These are phyloP conservation scores for Alopecurus myosuroides DNA, from an alignment of 176 grass and related monocot genomes.

Conservation along the genomic window DNA sequence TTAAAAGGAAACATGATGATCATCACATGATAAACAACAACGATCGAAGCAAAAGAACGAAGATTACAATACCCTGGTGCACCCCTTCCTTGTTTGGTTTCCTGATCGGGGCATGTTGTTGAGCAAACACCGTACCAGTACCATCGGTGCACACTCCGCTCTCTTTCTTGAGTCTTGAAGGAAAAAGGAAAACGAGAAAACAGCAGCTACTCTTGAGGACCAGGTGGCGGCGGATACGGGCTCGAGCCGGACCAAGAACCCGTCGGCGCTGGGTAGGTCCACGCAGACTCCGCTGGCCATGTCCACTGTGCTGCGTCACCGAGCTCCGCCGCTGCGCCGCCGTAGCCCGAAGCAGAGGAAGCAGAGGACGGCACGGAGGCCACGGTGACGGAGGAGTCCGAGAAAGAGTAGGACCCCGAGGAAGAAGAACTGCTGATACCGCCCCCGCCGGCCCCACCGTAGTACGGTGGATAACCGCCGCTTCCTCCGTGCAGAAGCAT, in stretches of 20 bases:
- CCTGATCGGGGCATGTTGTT: not conserved
- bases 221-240: slow-evolving; percentile 32
- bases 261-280: slow-evolving; percentile 33
- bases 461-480: not conserved
- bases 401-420: slow-evolving; percentile 23
- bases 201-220: slow-evolving; percentile 15
- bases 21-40: not conserved
- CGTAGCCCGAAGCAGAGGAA: slow-evolving; percentile 14
- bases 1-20: not conserved
- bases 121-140: not conserved
- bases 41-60: slow-evolving; percentile 8
- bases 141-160: not conserved
- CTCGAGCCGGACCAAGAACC: slow-evolving; percentile 29
- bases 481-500: slow-evolving; percentile 32
- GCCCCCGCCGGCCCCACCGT: not conserved
- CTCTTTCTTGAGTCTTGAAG: not conserved
- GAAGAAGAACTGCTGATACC: slow-evolving; percentile 21
- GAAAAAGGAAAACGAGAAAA: not conserved
- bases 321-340: not conserved
- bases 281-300: not conserved
- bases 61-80: not conserved
- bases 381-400: slow-evolving; percentile 31
- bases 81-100: not conserved
- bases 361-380: slow-evolving; percentile 29
- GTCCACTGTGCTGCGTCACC: slow-evolving; percentile 24